Percentiles rank a stretch among this genome's conserved stretches.
Evolutionary conservation across 257 asterid species (phyloP).

Genomic region (Leptodermis oblonga): DNA sequence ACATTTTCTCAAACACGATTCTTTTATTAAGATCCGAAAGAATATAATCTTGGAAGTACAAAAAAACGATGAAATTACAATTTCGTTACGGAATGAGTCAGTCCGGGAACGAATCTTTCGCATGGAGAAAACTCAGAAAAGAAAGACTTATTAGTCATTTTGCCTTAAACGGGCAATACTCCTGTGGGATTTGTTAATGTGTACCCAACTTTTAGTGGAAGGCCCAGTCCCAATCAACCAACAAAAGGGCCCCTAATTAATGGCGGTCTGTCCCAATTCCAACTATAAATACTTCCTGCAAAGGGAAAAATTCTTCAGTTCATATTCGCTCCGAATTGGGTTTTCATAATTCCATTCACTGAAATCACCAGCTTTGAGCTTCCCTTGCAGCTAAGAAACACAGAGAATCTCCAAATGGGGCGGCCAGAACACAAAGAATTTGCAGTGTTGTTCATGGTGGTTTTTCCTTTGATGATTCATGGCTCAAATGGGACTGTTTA

Average conservation of each 20-base stretch:
- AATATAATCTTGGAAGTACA: too few relatives aligned
- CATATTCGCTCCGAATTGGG: not conserved
- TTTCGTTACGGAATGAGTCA: too few relatives aligned
- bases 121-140: not conserved
- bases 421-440: slow-evolving; percentile 18
- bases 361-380: too few relatives aligned
- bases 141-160: not conserved
- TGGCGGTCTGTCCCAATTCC: too few relatives aligned
- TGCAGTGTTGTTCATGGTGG: slow-evolving; percentile 21
- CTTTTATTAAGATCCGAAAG: too few relatives aligned
- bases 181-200: not conserved
- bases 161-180: not conserved
- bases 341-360: too few relatives aligned
- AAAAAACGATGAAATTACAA: too few relatives aligned
- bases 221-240: slow-evolving; percentile 12
- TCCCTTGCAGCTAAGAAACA: not conserved
- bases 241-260: slow-evolving; percentile 13
- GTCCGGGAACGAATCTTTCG: too few relatives aligned
- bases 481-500: slow-evolving; percentile 35
- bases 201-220: not conserved
- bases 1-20: too few relatives aligned
- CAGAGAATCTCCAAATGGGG: not conserved
- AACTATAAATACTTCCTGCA: not conserved
- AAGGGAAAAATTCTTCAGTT: not conserved
- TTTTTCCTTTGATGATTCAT: slow-evolving; percentile 16